Conservation (phyloP, 768 basidiomycete species). For the Hypsizygus marmoreus region DNA sequence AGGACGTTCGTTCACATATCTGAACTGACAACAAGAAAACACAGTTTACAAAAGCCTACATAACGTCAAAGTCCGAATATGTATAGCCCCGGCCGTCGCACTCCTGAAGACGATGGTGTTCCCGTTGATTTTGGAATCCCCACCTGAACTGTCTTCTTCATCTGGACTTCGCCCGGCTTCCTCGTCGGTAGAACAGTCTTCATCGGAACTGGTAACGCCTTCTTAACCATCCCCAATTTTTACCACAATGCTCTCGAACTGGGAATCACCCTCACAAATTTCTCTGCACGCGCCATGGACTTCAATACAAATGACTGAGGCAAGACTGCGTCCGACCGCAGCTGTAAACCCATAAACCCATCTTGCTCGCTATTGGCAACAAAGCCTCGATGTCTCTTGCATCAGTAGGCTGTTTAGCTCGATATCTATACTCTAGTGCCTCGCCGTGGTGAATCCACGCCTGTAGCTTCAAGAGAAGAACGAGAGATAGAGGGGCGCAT, state of each 20-base stretch:
- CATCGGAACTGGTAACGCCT: too few species aligned
- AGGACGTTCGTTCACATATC: too few species aligned
- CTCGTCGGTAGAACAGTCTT: too few species aligned
- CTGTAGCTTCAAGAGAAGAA: conserved; percentile 12
- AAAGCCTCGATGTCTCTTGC: conserved; percentile 6
- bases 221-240: background rate
- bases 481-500: conserved; percentile 8
- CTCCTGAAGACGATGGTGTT: too few species aligned
- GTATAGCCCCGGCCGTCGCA: too few species aligned
- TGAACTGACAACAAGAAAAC: too few species aligned
- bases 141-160: too few species aligned
- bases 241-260: background rate
- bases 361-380: background rate
- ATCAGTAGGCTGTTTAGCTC: conserved; percentile 6
- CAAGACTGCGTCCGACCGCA: background rate
- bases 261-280: background rate
- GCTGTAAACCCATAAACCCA: background rate
- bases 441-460: conserved; percentile 13
- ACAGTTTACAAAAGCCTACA: too few species aligned
- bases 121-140: too few species aligned
- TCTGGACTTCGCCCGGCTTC: too few species aligned
- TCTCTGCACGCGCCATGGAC: background rate
- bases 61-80: too few species aligned
- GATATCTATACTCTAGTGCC: background rate
- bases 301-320: background rate